These are phyloP conservation scores for Colletotrichum liriopes DNA, from an alignment of 2,329 filamentous ascomycete species.

Conservation along the genomic window DNA sequence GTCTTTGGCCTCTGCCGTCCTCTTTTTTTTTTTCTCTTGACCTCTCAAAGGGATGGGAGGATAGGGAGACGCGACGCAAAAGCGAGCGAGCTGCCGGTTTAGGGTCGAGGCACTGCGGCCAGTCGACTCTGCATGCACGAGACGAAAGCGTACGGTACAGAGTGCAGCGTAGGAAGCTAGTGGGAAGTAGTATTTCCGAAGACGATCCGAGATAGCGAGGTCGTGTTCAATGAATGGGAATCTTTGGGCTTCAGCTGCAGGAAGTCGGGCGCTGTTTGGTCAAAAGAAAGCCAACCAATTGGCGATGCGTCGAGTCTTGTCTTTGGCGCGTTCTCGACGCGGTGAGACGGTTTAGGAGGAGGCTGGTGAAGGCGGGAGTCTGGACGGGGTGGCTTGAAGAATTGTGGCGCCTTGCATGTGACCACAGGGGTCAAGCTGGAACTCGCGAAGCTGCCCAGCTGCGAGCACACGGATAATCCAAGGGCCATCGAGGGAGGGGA, in stretches of 20 bases:
- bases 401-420: constrained; percentile 41
- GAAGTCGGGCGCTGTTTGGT: constrained; percentile 34
- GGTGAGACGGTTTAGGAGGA: constrained; percentile 32
- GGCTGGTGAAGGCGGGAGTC: constrained; percentile 31
- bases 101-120: constrained; percentile 31
- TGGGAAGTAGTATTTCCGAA: constrained; percentile 36
- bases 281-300: constrained; percentile 35
- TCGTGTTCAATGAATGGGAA: constrained; percentile 26
- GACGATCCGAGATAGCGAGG: constrained; percentile 29
- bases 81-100: constrained; percentile 21
- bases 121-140: constrained; percentile 36
- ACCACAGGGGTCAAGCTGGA: constrained; percentile 37
- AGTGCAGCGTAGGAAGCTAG: constrained; percentile 24
- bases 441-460: background rate
- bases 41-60: constrained; percentile 23
- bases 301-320: constrained; percentile 38
- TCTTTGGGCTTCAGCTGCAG: constrained; percentile 32
- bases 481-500: constrained; percentile 7
- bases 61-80: constrained; percentile 26
- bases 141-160: constrained; percentile 14
- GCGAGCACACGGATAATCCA: constrained; percentile 13
- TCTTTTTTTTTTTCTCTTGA: constrained; percentile 5
- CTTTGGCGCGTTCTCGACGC: constrained; percentile 41
- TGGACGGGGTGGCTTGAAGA: constrained; percentile 34
- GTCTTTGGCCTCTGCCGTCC: constrained; percentile 32